These are phyloP conservation scores for Kitagawia praeruptora DNA, from an alignment of 129 eudicot genomes.

Conservation along the genomic window DNA sequence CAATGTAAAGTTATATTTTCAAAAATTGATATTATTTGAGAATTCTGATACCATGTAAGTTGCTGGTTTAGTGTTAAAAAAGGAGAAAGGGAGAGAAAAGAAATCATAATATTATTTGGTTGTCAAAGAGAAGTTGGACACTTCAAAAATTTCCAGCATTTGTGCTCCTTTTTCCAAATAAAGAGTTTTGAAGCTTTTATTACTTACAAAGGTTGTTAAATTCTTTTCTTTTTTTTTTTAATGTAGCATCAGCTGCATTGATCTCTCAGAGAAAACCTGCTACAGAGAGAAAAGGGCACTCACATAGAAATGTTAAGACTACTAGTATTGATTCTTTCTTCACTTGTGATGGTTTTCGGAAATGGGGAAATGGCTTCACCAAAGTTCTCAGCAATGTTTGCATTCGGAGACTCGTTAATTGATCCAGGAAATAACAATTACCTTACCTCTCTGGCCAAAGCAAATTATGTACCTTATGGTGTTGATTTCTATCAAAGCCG, in stretches of 20 bases:
- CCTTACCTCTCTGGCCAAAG: conserved; percentile 52
- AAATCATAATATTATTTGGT: neutral
- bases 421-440: conserved; percentile 69
- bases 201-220: neutral
- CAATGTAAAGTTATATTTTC: neutral
- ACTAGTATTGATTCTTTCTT: neutral
- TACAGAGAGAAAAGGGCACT: neutral
- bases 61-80: neutral
- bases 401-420: conserved; percentile 63
- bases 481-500: conserved; percentile 49
- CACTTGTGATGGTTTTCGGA: neutral
- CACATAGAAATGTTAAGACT: neutral
- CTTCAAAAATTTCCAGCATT: neutral
- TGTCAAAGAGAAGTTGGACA: neutral
- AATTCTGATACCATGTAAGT: neutral
- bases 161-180: neutral
- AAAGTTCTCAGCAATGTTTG: conserved; percentile 43
- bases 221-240: no score
- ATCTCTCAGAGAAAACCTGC: neutral
- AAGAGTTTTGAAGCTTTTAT: neutral
- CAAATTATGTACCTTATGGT: conserved; percentile 63
- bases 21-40: neutral
- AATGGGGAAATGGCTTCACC: neutral
- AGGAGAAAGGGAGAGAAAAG: neutral
- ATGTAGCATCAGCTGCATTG: neutral